Conservation (phyloP, 345 rosid species). For the Noccaea caerulescens region DNA sequence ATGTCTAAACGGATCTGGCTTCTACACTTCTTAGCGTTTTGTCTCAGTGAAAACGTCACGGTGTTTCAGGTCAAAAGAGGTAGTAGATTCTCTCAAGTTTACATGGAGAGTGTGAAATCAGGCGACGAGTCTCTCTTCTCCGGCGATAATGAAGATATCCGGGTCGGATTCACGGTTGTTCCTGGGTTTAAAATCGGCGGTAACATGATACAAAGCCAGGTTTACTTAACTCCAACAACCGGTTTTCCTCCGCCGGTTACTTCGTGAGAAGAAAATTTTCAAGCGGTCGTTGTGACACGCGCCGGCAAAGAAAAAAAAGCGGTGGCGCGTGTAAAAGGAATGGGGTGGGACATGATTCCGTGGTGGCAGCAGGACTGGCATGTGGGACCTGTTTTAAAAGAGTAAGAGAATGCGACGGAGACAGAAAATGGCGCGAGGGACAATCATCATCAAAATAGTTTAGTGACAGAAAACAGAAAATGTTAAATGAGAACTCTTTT, state of each 20-base stretch:
- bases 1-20: slow-evolving; percentile 86
- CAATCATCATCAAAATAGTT: slow-evolving; percentile 41
- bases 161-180: slow-evolving; percentile 85
- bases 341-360: slow-evolving; percentile 43
- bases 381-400: slow-evolving; percentile 34
- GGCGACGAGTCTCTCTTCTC: slow-evolving; percentile 53
- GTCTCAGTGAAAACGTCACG: slow-evolving; percentile 55
- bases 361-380: slow-evolving; percentile 44
- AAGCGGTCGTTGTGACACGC: slow-evolving; percentile 16
- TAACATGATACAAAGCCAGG: slow-evolving; percentile 75
- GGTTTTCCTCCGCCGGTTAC: slow-evolving; percentile 40
- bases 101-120: slow-evolving; percentile 75
- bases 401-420: slow-evolving; percentile 34
- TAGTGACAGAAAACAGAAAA: slow-evolving; percentile 36
- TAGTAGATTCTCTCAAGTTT: slow-evolving; percentile 84
- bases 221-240: slow-evolving; percentile 60
- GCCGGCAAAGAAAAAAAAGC: slow-evolving; percentile 6
- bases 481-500: background rate
- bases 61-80: slow-evolving; percentile 69
- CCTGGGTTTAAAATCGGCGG: slow-evolving; percentile 90
- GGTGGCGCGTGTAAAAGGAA: slow-evolving; percentile 40
- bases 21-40: slow-evolving; percentile 70
- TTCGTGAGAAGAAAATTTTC: background rate
- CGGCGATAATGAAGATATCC: slow-evolving; percentile 46
- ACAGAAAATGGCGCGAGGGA: slow-evolving; percentile 46